phyloP scores from a whole-genome alignment of 2,329 filamentous ascomycete species.

The Talaromyces albobiverticillius region DNA sequence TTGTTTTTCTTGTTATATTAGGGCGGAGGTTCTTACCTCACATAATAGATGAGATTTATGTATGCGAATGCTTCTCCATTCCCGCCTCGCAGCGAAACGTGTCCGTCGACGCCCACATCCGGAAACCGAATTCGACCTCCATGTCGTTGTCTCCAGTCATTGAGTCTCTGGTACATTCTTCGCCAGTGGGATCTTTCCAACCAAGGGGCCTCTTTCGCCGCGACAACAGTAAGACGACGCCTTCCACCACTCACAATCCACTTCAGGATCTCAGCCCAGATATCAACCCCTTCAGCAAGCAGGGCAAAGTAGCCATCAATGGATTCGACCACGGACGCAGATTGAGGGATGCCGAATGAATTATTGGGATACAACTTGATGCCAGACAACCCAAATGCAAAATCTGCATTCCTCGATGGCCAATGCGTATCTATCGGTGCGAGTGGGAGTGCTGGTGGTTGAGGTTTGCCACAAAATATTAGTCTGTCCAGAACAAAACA shows the following conservation, averaged over 20 bases:
- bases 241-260: conserved; percentile 46
- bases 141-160: conserved; percentile 39
- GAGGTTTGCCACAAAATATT: conserved; percentile 40
- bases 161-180: conserved; percentile 26
- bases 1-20: too few species aligned
- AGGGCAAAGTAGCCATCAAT: conserved; percentile 20
- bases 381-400: conserved; percentile 32
- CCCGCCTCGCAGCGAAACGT: conserved; percentile 34
- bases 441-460: conserved; percentile 27
- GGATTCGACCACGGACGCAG: neutral
- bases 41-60: conserved; percentile 45
- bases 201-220: conserved; percentile 42
- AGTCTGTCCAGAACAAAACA: conserved; percentile 49
- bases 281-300: conserved; percentile 44
- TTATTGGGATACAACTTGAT: conserved; percentile 16
- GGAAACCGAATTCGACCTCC: conserved; percentile 34
- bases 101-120: conserved; percentile 30
- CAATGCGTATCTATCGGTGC: conserved; percentile 14
- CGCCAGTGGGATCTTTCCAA: conserved; percentile 35
- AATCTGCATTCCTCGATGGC: conserved; percentile 25
- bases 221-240: conserved; percentile 39
- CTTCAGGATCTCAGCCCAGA: conserved; percentile 42
- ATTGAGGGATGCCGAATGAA: conserved; percentile 17
- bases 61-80: conserved; percentile 44
- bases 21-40: conserved; percentile 30